These are phyloP conservation scores for Melianthus villosus DNA, from an alignment of 441 rosid species.

Conservation along the genomic window DNA sequence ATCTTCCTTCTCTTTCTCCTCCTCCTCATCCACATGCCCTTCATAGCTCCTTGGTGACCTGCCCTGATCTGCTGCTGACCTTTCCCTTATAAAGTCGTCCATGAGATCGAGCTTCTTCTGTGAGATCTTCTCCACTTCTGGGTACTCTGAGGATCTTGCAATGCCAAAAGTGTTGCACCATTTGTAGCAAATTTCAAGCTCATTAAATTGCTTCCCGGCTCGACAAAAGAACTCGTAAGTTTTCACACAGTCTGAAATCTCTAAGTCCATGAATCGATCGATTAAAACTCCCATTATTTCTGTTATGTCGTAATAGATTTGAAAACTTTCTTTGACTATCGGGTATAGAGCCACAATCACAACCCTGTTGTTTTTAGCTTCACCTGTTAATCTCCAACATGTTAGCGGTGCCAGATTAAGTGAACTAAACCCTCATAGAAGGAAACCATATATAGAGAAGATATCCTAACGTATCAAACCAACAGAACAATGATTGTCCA, in stretches of 20 bases:
- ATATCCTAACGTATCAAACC: too few species aligned
- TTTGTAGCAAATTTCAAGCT: slow-evolving; percentile 44
- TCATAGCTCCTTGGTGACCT: slow-evolving; percentile 1
- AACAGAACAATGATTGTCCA: too few species aligned
- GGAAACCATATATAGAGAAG: too few species aligned
- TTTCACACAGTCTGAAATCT: slow-evolving; percentile 40
- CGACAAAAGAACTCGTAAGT: slow-evolving; percentile 52
- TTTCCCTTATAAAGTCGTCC: slow-evolving; percentile 70
- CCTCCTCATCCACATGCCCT: slow-evolving; percentile 16
- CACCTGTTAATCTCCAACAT: slow-evolving; percentile 25
- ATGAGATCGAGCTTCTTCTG: slow-evolving; percentile 63
- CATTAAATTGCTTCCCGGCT: slow-evolving; percentile 48
- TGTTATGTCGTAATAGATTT: slow-evolving; percentile 45
- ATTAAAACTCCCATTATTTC: slow-evolving; percentile 45
- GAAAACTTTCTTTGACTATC: slow-evolving; percentile 59
- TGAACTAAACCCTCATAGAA: too few species aligned
- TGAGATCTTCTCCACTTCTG: slow-evolving; percentile 60
- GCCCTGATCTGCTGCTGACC: slow-evolving; percentile 30
- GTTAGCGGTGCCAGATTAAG: too few species aligned
- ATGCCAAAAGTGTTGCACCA: slow-evolving; percentile 63
- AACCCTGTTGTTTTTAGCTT: slow-evolving; percentile 47
- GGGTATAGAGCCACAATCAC: slow-evolving; percentile 61
- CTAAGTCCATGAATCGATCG: slow-evolving; percentile 72
- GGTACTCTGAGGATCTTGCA: slow-evolving; percentile 61
- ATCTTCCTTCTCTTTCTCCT: slow-evolving; percentile 12